Evolutionary conservation across 2,329 filamentous ascomycete genomes (phyloP), one percentile per base, ranked within the genome.

Genomic region (Verticillium longisporum): DNA sequence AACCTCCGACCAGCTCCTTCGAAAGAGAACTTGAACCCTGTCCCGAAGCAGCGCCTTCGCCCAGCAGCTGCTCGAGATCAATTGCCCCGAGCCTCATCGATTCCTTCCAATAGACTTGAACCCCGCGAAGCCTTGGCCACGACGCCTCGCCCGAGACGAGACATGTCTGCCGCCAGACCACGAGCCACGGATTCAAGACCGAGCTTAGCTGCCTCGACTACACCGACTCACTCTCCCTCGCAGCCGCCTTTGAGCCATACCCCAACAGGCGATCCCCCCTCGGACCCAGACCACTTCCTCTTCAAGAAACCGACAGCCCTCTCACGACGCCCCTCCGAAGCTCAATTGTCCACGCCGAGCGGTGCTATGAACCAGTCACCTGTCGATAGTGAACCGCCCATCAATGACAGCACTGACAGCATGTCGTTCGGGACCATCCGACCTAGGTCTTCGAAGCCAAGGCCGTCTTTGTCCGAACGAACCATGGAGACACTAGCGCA

Each of bases 401-500:
- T 53, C n/a, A 58, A 60, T 36, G 59, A 58, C 7, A 65, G 70
- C 13, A 66, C 64, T 15, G 62, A 67, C 38, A 34, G 26, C 56
- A 4, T 54, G 58, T 15, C 26, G 53, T 60, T 57, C 4, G 69
- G 68, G 32, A 64, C 64, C 10, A 61, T 66, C 18, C 61, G n/a
- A 26, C 60, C 56, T 33, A 61, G 32, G 37, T 59, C 41, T 61
- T 64, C 33, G 67, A 73, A 73, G 36, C 69, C 75, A 1, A 70
- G 76, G 59, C 79, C 83, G 58, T 93, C 91, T 0, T 79, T 97
- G 4, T 87, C 89, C 0, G 93, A 97, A 68, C 82, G 94, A 61
- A 96, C 93, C 0, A 88, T 96, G 53, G 91, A 96, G 72, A 96
- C 91, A 0, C 77, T 97, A 6, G 83, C 92, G 3, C 84, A 87